These are phyloP conservation scores for Hemileccinum impolitum DNA, from an alignment of 768 basidiomycete species.

Conservation along the genomic window DNA sequence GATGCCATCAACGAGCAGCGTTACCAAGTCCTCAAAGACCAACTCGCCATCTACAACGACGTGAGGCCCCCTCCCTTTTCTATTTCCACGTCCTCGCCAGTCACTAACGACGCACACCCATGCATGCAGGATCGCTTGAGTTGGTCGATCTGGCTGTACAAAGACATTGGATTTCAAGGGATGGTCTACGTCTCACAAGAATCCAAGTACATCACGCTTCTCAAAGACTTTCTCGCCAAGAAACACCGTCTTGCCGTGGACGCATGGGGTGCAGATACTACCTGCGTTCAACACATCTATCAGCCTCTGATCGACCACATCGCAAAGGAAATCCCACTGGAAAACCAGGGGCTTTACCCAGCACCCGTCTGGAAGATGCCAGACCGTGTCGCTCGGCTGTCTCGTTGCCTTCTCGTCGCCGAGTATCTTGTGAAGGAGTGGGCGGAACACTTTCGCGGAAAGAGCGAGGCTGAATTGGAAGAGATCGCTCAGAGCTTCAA, in stretches of 20 bases:
- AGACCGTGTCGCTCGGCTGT: conserved; percentile 52
- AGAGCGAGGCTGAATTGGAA: conserved; percentile 60
- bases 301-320: conserved; percentile 64
- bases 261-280: conserved; percentile 73
- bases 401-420: conserved; percentile 64
- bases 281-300: conserved; percentile 54
- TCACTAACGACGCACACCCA: neutral
- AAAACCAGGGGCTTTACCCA: conserved; percentile 56
- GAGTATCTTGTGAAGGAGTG: conserved; percentile 73
- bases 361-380: conserved; percentile 63
- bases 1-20: conserved; percentile 64
- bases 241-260: conserved; percentile 77
- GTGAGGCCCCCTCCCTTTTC: conserved; percentile 24
- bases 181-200: conserved; percentile 73
- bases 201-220: conserved; percentile 68
- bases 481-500: conserved; percentile 72
- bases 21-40: conserved; percentile 67
- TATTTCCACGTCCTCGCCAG: neutral
- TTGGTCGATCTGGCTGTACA: conserved; percentile 90
- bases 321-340: conserved; percentile 47
- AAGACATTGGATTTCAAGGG: conserved; percentile 83
- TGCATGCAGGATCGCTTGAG: conserved; percentile 51
- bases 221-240: conserved; percentile 67
- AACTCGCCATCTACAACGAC: conserved; percentile 67
- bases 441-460: conserved; percentile 65